Evolutionary conservation across 2,329 filamentous ascomycete genomes (phyloP).

Genomic region (Juglanconis oblonga): DNA sequence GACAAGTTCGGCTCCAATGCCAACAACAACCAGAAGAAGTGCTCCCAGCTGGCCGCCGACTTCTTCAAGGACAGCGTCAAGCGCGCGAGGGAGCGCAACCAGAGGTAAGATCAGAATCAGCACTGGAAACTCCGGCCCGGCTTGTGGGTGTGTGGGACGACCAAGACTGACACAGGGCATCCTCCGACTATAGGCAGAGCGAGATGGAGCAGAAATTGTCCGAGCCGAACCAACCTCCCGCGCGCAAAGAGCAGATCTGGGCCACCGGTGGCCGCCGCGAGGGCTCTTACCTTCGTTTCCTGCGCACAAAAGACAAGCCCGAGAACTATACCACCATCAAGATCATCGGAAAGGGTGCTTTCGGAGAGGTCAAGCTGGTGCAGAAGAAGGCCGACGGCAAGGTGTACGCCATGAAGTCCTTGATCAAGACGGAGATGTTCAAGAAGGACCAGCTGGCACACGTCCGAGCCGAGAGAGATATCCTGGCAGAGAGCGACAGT

Average conservation of each 20-base stretch:
- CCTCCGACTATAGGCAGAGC: slow-evolving; percentile 63
- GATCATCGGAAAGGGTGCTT: slow-evolving; percentile 98
- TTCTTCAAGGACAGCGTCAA: slow-evolving; percentile 99
- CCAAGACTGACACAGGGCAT: neutral
- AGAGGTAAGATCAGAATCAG: slow-evolving; percentile 61
- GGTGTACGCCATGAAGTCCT: slow-evolving; percentile 96
- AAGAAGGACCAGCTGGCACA: slow-evolving; percentile 98
- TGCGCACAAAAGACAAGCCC: slow-evolving; percentile 88
- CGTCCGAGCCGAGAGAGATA: slow-evolving; percentile 95
- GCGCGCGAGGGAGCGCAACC: slow-evolving; percentile 89
- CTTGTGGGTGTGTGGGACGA: neutral
- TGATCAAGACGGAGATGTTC: slow-evolving; percentile 99
- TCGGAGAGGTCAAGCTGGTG: slow-evolving; percentile 96
- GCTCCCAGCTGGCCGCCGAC: slow-evolving; percentile 70
- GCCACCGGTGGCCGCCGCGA: slow-evolving; percentile 83
- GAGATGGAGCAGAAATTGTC: slow-evolving; percentile 85
- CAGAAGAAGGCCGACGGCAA: slow-evolving; percentile 95
- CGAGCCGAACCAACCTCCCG: slow-evolving; percentile 70
- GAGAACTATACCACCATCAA: slow-evolving; percentile 96
- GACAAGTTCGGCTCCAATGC: slow-evolving; percentile 68
- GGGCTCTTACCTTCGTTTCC: slow-evolving; percentile 87
- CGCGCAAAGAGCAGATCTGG: slow-evolving; percentile 80
- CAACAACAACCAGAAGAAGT: slow-evolving; percentile 70
- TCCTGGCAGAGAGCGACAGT: slow-evolving; percentile 97
- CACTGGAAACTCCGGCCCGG: neutral